These are phyloP conservation scores for Tetraselmis chui DNA, from an alignment of 139 green algal genomes.

Conservation along the genomic window DNA sequence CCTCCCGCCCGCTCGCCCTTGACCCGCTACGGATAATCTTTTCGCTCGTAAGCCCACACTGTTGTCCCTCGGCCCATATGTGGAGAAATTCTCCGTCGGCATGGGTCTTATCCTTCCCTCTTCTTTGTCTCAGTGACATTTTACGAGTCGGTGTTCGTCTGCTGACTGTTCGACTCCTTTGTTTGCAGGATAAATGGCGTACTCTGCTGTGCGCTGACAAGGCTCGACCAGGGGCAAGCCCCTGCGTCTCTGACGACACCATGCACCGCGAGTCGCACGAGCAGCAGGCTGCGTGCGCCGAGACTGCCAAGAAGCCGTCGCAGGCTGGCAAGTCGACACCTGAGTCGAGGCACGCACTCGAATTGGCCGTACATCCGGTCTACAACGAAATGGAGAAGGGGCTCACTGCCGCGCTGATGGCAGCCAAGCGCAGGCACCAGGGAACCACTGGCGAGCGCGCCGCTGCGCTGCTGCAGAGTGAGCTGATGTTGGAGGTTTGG, in stretches of 20 bases:
- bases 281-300: background rate
- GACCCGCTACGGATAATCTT: too few relatives aligned
- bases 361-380: background rate
- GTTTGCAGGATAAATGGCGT: background rate
- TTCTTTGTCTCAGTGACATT: too few relatives aligned
- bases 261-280: background rate
- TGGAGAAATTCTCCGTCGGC: too few relatives aligned
- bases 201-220: background rate
- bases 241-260: background rate
- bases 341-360: too few relatives aligned
- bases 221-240: background rate
- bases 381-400: background rate
- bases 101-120: too few relatives aligned
- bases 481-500: background rate
- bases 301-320: too few relatives aligned
- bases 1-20: too few relatives aligned
- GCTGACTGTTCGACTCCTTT: too few relatives aligned
- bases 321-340: too few relatives aligned
- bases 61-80: too few relatives aligned
- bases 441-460: background rate
- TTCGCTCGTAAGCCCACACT: too few relatives aligned
- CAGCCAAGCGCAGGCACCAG: background rate
- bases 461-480: background rate
- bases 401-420: background rate
- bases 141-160: too few relatives aligned